Conservation (phyloP, 306 rosid species). For the Vigna trinervia region DNA sequence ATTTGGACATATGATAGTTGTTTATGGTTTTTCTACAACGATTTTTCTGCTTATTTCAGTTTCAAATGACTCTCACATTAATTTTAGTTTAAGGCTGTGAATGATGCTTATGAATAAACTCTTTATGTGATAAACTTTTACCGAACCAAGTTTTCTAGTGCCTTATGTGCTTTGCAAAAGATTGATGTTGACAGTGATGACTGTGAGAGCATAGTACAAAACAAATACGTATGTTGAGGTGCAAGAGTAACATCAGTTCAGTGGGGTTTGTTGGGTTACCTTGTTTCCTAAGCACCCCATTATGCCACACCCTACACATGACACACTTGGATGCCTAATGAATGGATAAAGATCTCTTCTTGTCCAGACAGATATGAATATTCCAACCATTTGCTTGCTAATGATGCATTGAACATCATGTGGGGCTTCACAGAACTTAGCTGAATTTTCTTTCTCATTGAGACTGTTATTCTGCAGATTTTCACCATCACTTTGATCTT, state of each 20-base stretch:
- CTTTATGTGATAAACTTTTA: not conserved
- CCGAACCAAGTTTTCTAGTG: not conserved
- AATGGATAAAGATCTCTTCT: constrained; percentile 66
- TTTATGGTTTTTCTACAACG: not conserved
- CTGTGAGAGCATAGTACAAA: constrained; percentile 16
- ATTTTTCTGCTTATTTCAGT: not conserved
- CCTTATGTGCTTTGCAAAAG: not conserved
- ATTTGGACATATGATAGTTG: not conserved
- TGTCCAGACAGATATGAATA: constrained; percentile 82
- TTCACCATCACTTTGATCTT: not conserved
- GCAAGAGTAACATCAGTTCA: constrained; percentile 4
- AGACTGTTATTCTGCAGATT: constrained; percentile 6
- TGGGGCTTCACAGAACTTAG: constrained; percentile 25
- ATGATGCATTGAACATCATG: constrained; percentile 68
- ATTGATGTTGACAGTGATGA: constrained; percentile 45
- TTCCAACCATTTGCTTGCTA: constrained; percentile 97
- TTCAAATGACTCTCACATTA: not conserved
- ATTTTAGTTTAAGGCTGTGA: not conserved
- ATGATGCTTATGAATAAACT: not conserved
- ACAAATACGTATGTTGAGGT: not conserved
- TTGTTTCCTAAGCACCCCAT: constrained; percentile 91
- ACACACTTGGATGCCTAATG: constrained; percentile 72
- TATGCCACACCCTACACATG: constrained; percentile 88
- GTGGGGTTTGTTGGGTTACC: constrained; percentile 58
- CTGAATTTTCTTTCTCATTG: not conserved